Evolutionary conservation across 306 rosid species (phyloP).

Genomic region (Cicer yamashitae): DNA sequence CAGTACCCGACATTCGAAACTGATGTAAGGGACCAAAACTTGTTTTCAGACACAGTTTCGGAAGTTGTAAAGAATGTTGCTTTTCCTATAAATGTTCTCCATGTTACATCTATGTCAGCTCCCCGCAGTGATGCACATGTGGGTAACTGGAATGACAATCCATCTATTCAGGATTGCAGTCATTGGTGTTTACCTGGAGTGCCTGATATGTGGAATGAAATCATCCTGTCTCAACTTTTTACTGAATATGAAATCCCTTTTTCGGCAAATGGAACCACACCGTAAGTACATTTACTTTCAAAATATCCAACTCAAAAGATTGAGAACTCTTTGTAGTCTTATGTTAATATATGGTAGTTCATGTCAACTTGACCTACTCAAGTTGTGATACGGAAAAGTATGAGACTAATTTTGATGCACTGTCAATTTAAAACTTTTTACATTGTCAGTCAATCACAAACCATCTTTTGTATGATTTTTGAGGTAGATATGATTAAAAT

Average conservation of each 20-base stretch:
- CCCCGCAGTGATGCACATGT: slow-evolving; percentile 86
- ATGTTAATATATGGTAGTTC: background rate
- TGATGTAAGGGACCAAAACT: slow-evolving; percentile 58
- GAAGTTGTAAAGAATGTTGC: slow-evolving; percentile 61
- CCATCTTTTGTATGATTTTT: too few relatives aligned
- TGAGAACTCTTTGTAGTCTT: background rate
- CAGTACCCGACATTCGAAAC: slow-evolving; percentile 54
- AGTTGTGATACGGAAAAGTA: too few relatives aligned
- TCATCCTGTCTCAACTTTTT: slow-evolving; percentile 66
- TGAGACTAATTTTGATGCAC: too few relatives aligned
- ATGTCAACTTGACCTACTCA: background rate
- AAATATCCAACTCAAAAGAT: background rate
- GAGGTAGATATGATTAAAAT: too few relatives aligned
- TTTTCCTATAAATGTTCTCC: slow-evolving; percentile 61
- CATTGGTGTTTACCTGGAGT: slow-evolving; percentile 96
- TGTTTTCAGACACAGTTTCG: slow-evolving; percentile 63
- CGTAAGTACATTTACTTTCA: slow-evolving; percentile 48
- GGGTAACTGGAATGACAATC: slow-evolving; percentile 76
- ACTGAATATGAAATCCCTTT: slow-evolving; percentile 43
- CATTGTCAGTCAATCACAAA: too few relatives aligned
- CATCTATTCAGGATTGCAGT: slow-evolving; percentile 69
- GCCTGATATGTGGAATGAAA: slow-evolving; percentile 89
- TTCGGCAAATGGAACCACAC: slow-evolving; percentile 43
- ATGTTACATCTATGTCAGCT: slow-evolving; percentile 78
- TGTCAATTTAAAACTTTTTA: too few relatives aligned